A percentile compares a stretch with the other conserved stretches of the same genome.
Evolutionary conservation across 306 rosid species (phyloP).

Genomic region (Fragaria iinumae): DNA sequence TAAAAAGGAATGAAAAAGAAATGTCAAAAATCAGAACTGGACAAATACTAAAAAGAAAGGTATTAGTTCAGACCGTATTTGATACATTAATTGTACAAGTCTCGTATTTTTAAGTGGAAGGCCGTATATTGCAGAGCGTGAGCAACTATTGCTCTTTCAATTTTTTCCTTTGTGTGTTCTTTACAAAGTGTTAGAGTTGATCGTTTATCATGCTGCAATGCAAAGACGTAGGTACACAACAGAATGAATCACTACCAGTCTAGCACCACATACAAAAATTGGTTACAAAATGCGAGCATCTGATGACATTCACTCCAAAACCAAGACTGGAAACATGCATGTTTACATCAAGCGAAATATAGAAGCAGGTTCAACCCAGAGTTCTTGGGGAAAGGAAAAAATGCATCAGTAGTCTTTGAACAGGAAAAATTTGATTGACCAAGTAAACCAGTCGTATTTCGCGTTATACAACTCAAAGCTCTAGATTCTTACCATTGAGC

Average conservation of each 20-base stretch:
- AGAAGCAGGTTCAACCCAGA: neutral
- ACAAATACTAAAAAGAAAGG: too few species aligned
- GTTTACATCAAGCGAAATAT: neutral
- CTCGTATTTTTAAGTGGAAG: too few species aligned
- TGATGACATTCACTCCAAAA: neutral
- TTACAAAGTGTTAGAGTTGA: too few species aligned
- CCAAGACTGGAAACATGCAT: neutral
- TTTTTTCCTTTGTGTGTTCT: too few species aligned
- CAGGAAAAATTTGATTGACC: neutral
- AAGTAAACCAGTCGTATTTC: neutral
- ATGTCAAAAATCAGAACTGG: too few species aligned
- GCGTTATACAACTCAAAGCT: slow-evolving; percentile 6
- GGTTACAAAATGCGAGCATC: neutral
- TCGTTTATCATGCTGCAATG: neutral
- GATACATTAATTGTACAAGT: too few species aligned
- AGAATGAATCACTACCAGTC: neutral
- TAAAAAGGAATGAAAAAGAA: too few species aligned
- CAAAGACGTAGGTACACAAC: neutral
- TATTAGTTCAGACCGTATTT: too few species aligned
- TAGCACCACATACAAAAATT: neutral
- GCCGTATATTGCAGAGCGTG: too few species aligned
- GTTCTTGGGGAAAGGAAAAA: neutral
- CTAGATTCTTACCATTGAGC: neutral
- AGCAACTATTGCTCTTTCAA: too few species aligned
- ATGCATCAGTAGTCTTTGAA: neutral